Conservation (phyloP, 805 yeast genomes). For the Blastobotrys attinorum region DNA sequence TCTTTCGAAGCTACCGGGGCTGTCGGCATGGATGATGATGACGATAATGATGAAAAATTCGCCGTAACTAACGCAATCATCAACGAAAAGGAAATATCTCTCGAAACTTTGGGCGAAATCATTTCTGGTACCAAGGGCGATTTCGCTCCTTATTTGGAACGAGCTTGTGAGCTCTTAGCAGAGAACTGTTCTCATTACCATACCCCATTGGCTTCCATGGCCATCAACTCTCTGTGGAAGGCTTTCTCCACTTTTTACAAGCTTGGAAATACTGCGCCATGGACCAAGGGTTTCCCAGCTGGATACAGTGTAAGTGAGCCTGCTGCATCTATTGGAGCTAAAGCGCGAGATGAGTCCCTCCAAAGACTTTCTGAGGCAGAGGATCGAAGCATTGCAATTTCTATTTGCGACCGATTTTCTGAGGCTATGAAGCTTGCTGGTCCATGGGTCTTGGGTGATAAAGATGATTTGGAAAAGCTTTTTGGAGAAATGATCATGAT, state of each 20-base stretch:
- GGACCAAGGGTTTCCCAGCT: conserved; percentile 30
- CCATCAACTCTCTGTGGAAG: conserved; percentile 76
- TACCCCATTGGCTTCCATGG: conserved; percentile 79
- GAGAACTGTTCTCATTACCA: conserved; percentile 79
- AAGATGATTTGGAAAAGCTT: conserved; percentile 53
- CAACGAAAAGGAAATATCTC: conserved; percentile 92
- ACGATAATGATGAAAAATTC: conserved; percentile 63
- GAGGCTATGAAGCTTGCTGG: conserved; percentile 68
- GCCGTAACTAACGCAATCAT: conserved; percentile 92
- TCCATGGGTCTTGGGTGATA: conserved; percentile 50
- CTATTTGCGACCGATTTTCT: conserved; percentile 64
- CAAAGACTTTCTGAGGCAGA: conserved; percentile 66
- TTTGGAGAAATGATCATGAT: conserved; percentile 66
- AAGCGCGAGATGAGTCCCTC: conserved; percentile 60
- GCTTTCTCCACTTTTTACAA: conserved; percentile 59
- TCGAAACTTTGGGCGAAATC: conserved; percentile 80
- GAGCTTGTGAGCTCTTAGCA: conserved; percentile 48
- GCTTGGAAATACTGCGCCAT: conserved; percentile 19
- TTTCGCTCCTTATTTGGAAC: conserved; percentile 70
- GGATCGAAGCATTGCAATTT: conserved; percentile 73
- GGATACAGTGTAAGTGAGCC: conserved; percentile 29
- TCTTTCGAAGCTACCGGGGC: conserved; percentile 38
- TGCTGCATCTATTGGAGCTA: conserved; percentile 52
- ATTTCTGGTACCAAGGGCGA: conserved; percentile 79
- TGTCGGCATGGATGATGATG: conserved; percentile 40